A percentile compares a stretch with the other conserved stretches of the same genome.
Conservation (phyloP, 78 protist genomes). For the Blattamonas nauphoetae region DNA sequence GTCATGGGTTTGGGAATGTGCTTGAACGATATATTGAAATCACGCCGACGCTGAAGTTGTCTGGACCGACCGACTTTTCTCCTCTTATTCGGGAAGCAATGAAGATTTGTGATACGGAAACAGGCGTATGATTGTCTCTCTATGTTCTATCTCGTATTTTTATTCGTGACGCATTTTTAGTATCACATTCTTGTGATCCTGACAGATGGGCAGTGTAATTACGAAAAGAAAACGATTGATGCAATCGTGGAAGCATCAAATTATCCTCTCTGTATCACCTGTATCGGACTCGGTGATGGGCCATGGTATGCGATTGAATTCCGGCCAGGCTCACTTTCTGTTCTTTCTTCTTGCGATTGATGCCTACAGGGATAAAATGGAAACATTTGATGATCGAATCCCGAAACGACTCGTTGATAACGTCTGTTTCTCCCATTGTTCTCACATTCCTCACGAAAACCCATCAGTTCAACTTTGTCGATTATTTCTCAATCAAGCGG, state of each 20-base stretch:
- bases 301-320: neutral
- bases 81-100: neutral
- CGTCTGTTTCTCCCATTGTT: neutral
- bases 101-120: neutral
- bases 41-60: neutral
- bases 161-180: neutral
- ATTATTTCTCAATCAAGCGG: neutral
- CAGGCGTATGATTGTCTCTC: neutral
- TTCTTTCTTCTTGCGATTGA: neutral
- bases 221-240: neutral
- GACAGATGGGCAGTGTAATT: constrained; percentile 8
- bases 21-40: neutral
- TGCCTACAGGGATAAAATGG: neutral
- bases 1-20: neutral
- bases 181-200: constrained; percentile 9
- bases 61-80: neutral
- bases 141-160: neutral
- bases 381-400: neutral
- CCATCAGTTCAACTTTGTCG: neutral
- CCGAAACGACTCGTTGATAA: neutral
- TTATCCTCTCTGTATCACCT: constrained; percentile 5
- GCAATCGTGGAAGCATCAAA: neutral
- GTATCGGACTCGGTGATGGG: constrained; percentile 7
- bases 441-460: neutral
- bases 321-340: neutral